These are phyloP conservation scores for Russula virescens DNA, from an alignment of 768 basidiomycete species.

Conservation along the genomic window DNA sequence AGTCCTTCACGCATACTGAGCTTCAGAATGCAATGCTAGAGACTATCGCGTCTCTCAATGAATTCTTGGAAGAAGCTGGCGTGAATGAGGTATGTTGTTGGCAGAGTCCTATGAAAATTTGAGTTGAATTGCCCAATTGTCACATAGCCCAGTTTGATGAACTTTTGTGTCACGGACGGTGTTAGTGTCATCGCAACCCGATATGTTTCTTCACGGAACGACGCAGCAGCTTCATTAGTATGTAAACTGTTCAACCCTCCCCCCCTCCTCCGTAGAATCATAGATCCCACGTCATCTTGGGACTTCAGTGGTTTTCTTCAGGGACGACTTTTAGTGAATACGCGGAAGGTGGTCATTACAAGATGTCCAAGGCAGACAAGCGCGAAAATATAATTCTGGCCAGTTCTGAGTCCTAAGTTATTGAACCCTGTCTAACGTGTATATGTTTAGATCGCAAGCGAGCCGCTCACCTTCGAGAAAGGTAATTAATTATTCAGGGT, in stretches of 20 bases:
- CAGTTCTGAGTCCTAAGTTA: constrained; percentile 22
- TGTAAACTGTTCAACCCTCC: background rate
- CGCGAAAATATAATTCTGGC: constrained; percentile 95
- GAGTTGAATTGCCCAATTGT: constrained; percentile 7
- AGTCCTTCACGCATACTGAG: constrained; percentile 61
- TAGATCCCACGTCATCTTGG: background rate
- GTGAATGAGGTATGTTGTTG: constrained; percentile 56
- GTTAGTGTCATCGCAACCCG: constrained; percentile 89
- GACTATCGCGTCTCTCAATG: constrained; percentile 77
- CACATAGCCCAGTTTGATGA: constrained; percentile 77
- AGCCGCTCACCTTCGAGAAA: constrained; percentile 95
- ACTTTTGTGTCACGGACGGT: constrained; percentile 96
- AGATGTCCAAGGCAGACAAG: constrained; percentile 94
- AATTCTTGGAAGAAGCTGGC: constrained; percentile 62
- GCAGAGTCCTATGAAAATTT: background rate
- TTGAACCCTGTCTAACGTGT: background rate
- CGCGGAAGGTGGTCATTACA: constrained; percentile 82
- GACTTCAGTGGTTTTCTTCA: constrained; percentile 83
- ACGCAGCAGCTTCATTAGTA: constrained; percentile 66
- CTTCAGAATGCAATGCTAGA: constrained; percentile 84
- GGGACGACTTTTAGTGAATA: constrained; percentile 93
- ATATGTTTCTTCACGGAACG: constrained; percentile 86
- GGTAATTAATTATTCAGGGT: constrained; percentile 42
- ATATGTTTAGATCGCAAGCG: constrained; percentile 63
- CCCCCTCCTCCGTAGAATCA: background rate